Base-by-base conservation (phyloP, 192 early-diverging fungal species). In the Lunasporangiospora selenospora region DNA sequence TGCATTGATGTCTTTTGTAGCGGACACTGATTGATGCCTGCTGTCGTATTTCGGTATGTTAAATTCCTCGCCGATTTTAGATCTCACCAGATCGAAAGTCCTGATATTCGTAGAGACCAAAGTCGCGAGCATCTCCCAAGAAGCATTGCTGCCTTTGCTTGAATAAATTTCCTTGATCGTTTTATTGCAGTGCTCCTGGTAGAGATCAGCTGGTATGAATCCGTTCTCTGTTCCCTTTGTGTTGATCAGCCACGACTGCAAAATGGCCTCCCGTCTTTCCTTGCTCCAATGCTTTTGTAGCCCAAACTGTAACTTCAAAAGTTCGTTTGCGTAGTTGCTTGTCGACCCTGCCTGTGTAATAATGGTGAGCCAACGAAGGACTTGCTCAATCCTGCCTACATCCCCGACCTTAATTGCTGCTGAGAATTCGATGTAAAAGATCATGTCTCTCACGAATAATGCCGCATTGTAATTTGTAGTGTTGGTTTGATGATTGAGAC, bases 101-200 rank as follows among this genome's bases (percentile, higher is more conserved):
- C 39, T 23, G 32, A 61, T 50, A 39, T 51, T 61, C 3, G 27
- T 27, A 19, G 58, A 51, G 18, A 50, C 26, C 3, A 37, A 61
- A 15, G 29, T 13, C 21, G 36, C 37, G 3, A 51, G 19, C 4
- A 47, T n/a, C 1, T 59, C 44, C 57, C 40, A 44, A 6, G 58
- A 61, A 4, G 18, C 7, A 18, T 51, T 61, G 47, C 30, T 29
- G 26, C 58, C 58, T 13, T 38, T 50, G 10, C 24, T 42, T 16
- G 58, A 46, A 42, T 49, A 38, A n/a, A 39, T 39, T 21, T 30
- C 29, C 33, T 58, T 48, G 13, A 34, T 48, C 39, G 33, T 58
- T 43, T 38, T 46, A 18, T 3, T 65, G 31, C 57, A 57, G 39
- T 65, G 63, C 16, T 65, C 63, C 47, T 65, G 63, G 16, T 57